Evolutionary conservation across 1,284 basidiomycete species (phyloP).

Genomic region (Ganoderma resinaceum): DNA sequence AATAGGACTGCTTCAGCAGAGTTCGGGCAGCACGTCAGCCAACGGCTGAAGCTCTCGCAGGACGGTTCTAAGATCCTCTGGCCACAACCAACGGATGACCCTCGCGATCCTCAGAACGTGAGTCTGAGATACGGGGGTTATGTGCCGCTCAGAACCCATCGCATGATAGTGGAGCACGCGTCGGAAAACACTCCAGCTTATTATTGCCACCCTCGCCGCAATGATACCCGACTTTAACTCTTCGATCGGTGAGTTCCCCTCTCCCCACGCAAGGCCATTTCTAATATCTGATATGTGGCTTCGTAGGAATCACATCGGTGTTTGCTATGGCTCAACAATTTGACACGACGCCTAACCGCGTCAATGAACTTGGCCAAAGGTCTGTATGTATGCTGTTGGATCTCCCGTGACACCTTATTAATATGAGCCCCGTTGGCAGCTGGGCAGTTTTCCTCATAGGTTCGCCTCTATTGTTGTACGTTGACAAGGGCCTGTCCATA

Average conservation of each 20-base stretch:
- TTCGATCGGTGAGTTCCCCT: conserved; percentile 55
- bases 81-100: conserved; percentile 70
- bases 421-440: conserved; percentile 38
- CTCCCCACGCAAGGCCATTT: not conserved
- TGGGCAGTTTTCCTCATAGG: conserved; percentile 74
- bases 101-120: conserved; percentile 71
- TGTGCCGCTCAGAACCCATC: no score
- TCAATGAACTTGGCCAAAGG: conserved; percentile 71
- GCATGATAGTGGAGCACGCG: conserved; percentile 46
- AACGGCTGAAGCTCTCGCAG: conserved; percentile 52
- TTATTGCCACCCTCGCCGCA: conserved; percentile 67
- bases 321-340: conserved; percentile 65
- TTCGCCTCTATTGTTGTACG: conserved; percentile 30
- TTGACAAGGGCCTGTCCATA: not conserved
- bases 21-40: conserved; percentile 55
- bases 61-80: conserved; percentile 58
- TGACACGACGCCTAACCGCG: conserved; percentile 59
- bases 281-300: not conserved
- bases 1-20: conserved; percentile 35
- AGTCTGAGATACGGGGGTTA: conserved; percentile 19
- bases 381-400: conserved; percentile 27
- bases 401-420: no score
- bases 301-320: conserved; percentile 59
- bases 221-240: conserved; percentile 74
- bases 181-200: conserved; percentile 58